These are phyloP conservation scores for Nemania bipapillata DNA, from an alignment of 2,329 filamentous ascomycete genomes.

Conservation along the genomic window DNA sequence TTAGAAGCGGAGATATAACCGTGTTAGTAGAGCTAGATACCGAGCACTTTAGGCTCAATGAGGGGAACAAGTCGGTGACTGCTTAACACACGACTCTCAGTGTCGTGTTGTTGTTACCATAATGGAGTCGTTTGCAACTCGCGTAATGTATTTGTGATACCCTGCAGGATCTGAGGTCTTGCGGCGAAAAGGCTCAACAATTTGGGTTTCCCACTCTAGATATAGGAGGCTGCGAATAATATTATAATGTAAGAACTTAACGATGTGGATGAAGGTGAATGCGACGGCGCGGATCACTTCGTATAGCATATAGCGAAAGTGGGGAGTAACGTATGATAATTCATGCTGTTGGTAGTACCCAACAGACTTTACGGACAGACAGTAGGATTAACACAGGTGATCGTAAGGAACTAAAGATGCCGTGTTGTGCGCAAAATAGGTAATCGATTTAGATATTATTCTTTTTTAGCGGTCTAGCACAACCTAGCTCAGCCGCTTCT, in stretches of 20 bases:
- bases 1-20: conserved; percentile 43
- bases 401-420: background rate
- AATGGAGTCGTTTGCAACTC: background rate
- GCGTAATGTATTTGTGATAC: conserved; percentile 30
- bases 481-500: background rate
- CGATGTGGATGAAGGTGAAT: background rate
- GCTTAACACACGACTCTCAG: background rate
- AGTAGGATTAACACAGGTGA: background rate
- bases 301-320: background rate
- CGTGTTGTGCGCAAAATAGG: background rate
- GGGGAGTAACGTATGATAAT: background rate
- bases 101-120: background rate
- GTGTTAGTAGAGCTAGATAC: conserved; percentile 23
- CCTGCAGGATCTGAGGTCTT: conserved; percentile 13
- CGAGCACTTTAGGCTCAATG: conserved; percentile 50
- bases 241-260: background rate
- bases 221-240: background rate
- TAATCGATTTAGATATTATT: background rate
- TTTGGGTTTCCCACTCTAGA: background rate
- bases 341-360: background rate
- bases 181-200: conserved; percentile 18
- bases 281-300: background rate
- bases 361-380: background rate
- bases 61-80: conserved; percentile 35
- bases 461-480: background rate